Percentiles rank a stretch among this genome's conserved stretches.
Conservation (phyloP, 345 rosid species). For the Schrenkiella parvula region DNA sequence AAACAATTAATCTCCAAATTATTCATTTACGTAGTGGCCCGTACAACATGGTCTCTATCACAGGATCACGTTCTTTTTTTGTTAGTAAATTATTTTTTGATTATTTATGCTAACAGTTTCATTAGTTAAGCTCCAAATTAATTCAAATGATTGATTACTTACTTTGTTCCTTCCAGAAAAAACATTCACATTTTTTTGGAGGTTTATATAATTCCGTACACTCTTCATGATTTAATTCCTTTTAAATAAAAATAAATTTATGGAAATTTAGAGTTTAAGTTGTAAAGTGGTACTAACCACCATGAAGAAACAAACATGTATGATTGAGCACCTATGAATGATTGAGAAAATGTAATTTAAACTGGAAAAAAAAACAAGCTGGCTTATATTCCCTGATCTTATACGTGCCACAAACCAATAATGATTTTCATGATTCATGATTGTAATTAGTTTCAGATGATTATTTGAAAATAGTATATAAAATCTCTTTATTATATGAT, state of each 20-base stretch:
- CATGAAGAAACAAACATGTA: conserved; percentile 18
- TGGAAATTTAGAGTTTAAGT: background rate
- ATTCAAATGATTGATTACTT: conserved; percentile 10
- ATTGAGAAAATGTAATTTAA: conserved; percentile 21
- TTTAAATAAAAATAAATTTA: background rate
- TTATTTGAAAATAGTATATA: background rate
- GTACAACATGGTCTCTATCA: conserved; percentile 22
- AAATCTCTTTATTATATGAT: conserved; percentile 10
- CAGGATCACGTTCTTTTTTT: conserved; percentile 7
- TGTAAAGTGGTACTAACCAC: conserved; percentile 25
- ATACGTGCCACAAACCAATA: conserved; percentile 29
- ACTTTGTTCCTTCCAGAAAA: background rate
- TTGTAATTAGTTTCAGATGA: conserved; percentile 11
- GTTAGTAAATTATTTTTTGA: background rate
- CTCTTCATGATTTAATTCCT: background rate
- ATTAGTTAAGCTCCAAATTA: background rate
- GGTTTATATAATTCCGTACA: conserved; percentile 16
- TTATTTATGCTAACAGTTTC: background rate
- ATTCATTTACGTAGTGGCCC: conserved; percentile 25
- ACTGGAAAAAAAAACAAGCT: conserved; percentile 1
- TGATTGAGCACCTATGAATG: conserved; percentile 18
- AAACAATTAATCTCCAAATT: conserved; percentile 7
- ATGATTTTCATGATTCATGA: conserved; percentile 26
- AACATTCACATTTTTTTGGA: background rate
- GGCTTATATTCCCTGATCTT: conserved; percentile 26